Base-by-base conservation (phyloP, 2,329 filamentous ascomycete species). In the Aspergillus aculeatus region DNA sequence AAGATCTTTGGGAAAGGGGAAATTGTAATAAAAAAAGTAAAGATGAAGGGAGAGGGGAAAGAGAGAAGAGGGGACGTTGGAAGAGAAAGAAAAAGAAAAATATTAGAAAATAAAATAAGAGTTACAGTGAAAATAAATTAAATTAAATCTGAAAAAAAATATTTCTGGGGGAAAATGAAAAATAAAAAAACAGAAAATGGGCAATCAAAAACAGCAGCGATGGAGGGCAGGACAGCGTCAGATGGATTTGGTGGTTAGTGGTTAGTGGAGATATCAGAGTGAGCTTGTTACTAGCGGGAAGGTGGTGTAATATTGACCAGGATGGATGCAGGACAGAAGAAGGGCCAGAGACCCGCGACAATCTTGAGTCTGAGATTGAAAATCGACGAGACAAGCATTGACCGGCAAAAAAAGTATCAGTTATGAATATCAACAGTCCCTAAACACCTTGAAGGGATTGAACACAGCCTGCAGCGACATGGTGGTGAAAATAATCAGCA, bases 281-380 rank as follows among this genome's bases (percentile, higher is more conserved):
- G 67, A 66, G 66, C 70, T 72, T 68, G 69, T 72, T 68, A 73
- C 68, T 73, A 73, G 71, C 69, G 71, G 69, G 65, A 72, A 69
- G 66, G 68, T 70, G 66, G 73, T 75, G 73, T 75, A 75, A 75
- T 74, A 70, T 71, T 64, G 69, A 68, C 72, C 64, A 71, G 71
- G 71, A 70, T 75, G 65, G 63, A 68, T 73, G 71, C 71, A 74
- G 69, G 66, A 72, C 64, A 66, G 69, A 63, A 66, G 69, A 71
- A 68, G 67, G 69, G 65, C 66, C 68, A 62, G 50, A 61, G 55
- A 64, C 60, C 66, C 66, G 69, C 69, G 64, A 63, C 59, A 64
- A 54, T 61, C 60, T 60, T 47, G 47, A 50, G 59, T 54, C 63
- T 62, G 63, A 60, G 54, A 62, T 63, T 44, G 58, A 59, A 54